These are phyloP conservation scores for Trichoderma aggressivum DNA, from an alignment of 2,329 filamentous ascomycete genomes.

Conservation along the genomic window DNA sequence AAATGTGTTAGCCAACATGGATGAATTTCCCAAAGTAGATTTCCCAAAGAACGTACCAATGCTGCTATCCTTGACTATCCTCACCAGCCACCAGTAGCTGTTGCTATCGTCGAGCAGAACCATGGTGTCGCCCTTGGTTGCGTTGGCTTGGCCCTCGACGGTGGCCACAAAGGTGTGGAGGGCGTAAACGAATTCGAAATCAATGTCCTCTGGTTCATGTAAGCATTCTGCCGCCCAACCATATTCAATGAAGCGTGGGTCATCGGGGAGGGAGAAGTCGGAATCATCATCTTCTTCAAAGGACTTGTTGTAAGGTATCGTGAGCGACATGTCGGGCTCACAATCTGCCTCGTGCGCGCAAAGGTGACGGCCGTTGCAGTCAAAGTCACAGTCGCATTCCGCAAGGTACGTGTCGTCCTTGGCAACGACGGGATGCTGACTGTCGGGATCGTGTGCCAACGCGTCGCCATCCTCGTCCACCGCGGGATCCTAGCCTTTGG, in stretches of 20 bases:
- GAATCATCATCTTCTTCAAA: constrained; percentile 59
- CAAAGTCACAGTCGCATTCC: constrained; percentile 19
- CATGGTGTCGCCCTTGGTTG: constrained; percentile 98
- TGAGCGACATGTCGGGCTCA: constrained; percentile 30
- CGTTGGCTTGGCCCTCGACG: constrained; percentile 96
- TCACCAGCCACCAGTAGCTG: constrained; percentile 99
- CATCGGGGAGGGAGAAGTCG: constrained; percentile 52
- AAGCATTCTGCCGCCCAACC: constrained; percentile 80
- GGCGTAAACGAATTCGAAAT: constrained; percentile 99
- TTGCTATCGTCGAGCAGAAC: constrained; percentile 97
- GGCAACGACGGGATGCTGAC: background rate
- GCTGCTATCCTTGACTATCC: constrained; percentile 95
- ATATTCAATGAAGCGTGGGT: constrained; percentile 64
- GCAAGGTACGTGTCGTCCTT: background rate
- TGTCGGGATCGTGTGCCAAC: background rate
- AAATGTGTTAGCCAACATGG: background rate
- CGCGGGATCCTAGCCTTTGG: constrained; percentile 15
- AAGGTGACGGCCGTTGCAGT: constrained; percentile 19
- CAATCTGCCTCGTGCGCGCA: background rate
- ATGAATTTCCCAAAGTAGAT: background rate
- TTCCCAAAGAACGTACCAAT: constrained; percentile 73
- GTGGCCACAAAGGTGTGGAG: constrained; percentile 97
- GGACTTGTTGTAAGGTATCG: constrained; percentile 45
- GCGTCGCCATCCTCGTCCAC: background rate
- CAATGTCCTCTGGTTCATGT: constrained; percentile 95